Evolutionary conservation across 2,329 filamentous ascomycete genomes (phyloP).

Genomic region (Myriosclerotinia duriaeana): DNA sequence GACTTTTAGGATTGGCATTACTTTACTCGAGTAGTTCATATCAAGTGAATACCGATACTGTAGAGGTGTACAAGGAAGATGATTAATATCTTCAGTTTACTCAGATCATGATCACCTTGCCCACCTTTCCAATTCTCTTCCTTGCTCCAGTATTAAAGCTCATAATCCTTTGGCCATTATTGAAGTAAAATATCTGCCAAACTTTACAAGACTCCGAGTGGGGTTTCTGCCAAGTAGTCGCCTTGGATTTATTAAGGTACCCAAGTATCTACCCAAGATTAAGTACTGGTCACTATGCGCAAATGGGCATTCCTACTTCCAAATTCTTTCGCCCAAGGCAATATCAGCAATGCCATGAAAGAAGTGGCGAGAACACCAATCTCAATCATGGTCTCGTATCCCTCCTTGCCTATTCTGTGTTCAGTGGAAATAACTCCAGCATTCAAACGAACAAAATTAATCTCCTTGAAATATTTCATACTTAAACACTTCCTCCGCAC

Average conservation of each 20-base stretch:
- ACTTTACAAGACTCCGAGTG: not conserved
- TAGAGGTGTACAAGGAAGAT: too few species aligned
- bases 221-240: not conserved
- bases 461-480: conserved; percentile 30
- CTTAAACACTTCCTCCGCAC: conserved; percentile 30
- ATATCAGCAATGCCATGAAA: conserved; percentile 53
- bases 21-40: too few species aligned
- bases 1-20: conserved; percentile 25
- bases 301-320: conserved; percentile 37
- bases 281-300: conserved; percentile 33
- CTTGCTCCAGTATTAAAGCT: conserved; percentile 31
- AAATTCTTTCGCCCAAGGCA: conserved; percentile 47
- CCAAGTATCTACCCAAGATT: conserved; percentile 12
- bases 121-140: conserved; percentile 29
- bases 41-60: too few species aligned
- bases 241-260: not conserved
- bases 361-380: conserved; percentile 58
- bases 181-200: not conserved
- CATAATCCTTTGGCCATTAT: conserved; percentile 32
- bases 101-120: conserved; percentile 31
- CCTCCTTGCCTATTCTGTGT: conserved; percentile 40
- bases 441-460: conserved; percentile 40
- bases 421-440: conserved; percentile 34
- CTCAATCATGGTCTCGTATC: conserved; percentile 55
- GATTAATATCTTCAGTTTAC: too few species aligned